These are phyloP conservation scores for Cordyceps farinosa DNA, from an alignment of 2,329 filamentous ascomycete genomes.

Conservation along the genomic window DNA sequence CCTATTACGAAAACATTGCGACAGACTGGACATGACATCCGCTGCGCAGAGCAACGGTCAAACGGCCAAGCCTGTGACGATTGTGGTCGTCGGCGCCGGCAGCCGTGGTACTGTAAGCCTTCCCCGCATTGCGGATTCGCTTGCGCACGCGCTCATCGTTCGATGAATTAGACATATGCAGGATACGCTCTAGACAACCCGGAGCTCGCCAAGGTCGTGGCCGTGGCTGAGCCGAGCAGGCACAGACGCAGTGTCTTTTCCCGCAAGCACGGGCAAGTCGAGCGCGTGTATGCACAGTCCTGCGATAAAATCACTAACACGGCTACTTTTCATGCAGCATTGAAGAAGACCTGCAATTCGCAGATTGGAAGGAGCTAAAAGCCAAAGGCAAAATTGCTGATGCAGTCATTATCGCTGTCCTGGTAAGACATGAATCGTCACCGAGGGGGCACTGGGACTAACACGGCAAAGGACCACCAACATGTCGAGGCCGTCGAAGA, in stretches of 20 bases:
- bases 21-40: background rate
- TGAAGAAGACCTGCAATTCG: conserved; percentile 14
- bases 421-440: background rate
- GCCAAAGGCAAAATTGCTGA: conserved; percentile 20
- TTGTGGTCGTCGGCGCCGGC: conserved; percentile 20
- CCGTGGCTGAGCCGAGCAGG: conserved; percentile 19
- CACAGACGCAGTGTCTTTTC: conserved; percentile 17
- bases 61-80: conserved; percentile 14
- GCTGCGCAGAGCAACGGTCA: conserved; percentile 5
- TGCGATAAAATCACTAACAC: background rate
- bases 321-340: conserved; percentile 3
- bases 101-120: conserved; percentile 19
- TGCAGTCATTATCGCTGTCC: conserved; percentile 19
- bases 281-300: no score
- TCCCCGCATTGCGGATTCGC: background rate
- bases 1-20: background rate
- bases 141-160: background rate
- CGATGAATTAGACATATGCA: conserved; percentile 18
- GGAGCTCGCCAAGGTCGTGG: conserved; percentile 19
- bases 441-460: background rate
- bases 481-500: conserved; percentile 31
- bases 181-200: conserved; percentile 19
- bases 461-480: conserved; percentile 18
- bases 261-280: conserved; percentile 18
- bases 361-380: conserved; percentile 18